Evolutionary conservation across 1,284 basidiomycete species (phyloP), one percentile per base, ranked within the genome.

Genomic region (Rhodotorula sp.): DNA sequence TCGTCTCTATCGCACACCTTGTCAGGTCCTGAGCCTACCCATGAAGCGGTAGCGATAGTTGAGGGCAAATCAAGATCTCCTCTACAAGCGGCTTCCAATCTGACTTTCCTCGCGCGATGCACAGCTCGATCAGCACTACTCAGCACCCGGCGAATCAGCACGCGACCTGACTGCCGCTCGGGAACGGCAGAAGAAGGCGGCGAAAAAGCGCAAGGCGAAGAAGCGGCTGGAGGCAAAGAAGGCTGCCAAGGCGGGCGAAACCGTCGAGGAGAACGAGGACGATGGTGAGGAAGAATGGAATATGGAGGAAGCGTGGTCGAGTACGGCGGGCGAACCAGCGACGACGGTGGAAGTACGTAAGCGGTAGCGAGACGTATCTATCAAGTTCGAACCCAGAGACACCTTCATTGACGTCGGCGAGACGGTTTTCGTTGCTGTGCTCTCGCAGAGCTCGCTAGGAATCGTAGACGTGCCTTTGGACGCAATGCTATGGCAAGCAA

Each of bases 161-260:
- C 68, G 76, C 24, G 81, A 82, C 69, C 73, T 80, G 58, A 73
- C 77, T 55, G 79, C 77, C 69, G 79, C 79, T 62, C 80, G 80
- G 69, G 80, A 80, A 70, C 63, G 80, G n/a, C 67, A 77, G 62
- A 69, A 81, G 65, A 81, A 81, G 67, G 66, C 75, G 30, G 81
- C 81, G 62, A 76, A 77, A 55, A 71, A 70, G 37, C 80, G 80
- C 70, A 82, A 82, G 75, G 72, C 76, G 8, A 79, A 78, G 68
- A 76, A 76, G 70, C 79, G 80, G 71, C 30, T 20, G 0, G 70
- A 73, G 59, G 65, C 24, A 69, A 79, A 80, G 72, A 31, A 10
- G 9, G 70, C 71, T 62, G 64, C 11, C 4, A 60, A 64, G 24
- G 48, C 24, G 46, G 40, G n/a, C 52, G 51, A 15, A 2, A 20